Base-by-base conservation (phyloP, 192 early-diverging fungal species). In the Dimargaris verticillata region DNA sequence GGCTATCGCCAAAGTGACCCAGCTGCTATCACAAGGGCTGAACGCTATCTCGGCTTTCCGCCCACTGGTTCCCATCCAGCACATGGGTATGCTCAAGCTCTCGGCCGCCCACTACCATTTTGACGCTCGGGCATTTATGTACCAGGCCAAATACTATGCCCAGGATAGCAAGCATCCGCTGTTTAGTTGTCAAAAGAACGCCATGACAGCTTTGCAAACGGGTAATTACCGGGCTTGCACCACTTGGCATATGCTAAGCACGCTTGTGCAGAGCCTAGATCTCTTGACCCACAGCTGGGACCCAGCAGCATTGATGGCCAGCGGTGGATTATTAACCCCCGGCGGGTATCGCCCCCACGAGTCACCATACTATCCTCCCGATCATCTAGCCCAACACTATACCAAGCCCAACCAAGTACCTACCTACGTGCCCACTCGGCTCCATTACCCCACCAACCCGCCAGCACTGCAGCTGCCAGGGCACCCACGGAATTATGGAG, bases 101-200 rank as follows among this genome's bases (percentile, higher is more conserved):
- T 14, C 26, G 22, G 72, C 75, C 6, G 51, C 29, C 3, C 62
- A 45, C 64, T 77, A 73, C 65, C 70, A 65, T 38, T 74, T 72
- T 61, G 72, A 77, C 50, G 64, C 70, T 0, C 43, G 61, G 26
- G 53, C 33, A 0, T 66, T 77, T 26, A 28, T 44, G 5, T 63
- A 70, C 55, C 38, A 38, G 41, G 55, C 55, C 22, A 29, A 15
- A 5, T 38, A 58, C 22, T 58, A 58, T 17, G 18, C 9, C 1
- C 15, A 58, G 22, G 55, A 58, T 17, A 4, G 3, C 2, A 18
- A 25, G 7, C 11, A 11, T 2, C 55, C 55, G 29, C 55, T 58
- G 22, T 17, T 58, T 7, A n/a, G 55, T 38, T 58, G 55, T 33
- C 55, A 58, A 28, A 28, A 2, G 29, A 58, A 58, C 22, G 55